Evolutionary conservation across 148 eudicot species (phyloP), one percentile per base, ranked within the genome.

Genomic region (Persicaria tinctoria): DNA sequence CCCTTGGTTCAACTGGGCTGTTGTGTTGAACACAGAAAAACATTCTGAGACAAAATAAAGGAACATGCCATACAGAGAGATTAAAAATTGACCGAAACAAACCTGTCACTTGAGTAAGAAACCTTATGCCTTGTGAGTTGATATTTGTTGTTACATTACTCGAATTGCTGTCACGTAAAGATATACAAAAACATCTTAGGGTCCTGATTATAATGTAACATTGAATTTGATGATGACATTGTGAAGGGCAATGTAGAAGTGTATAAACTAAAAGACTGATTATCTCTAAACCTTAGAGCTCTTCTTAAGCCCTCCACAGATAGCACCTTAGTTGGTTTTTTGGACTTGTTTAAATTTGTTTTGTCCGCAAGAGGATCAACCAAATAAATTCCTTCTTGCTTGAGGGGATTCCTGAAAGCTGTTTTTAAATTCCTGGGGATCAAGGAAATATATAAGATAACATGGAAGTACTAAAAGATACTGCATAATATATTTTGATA

Each of bases 31-130:
- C 13, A 48, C 12, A n/a, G 3, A 48, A 71, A 9, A 47, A 8
- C 47, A 41, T 66, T 66, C 17, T 14, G 17, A 32, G 47, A 66
- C 46, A 12, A 12, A n/a, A 48, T 48, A 48, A 48, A 71, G n/a
- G 55, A 50, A 23, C 0, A 46, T 9, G 38, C 55, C 54, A 60
- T 20, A n/a, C 5, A 79, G 46, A 72, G 54, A 49, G 46, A 78
- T 75, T 51, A 17, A 60, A 56, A 74, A 48, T 60, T 51, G 41
- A 1, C 41, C 2, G 38, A 17, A 0, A 45, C 45, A 44, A 74
- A 94, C 98, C 98, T 94, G 98, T 85, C 20, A 94, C 82, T 82
- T 94, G 85, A 72, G 87, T 87, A 49, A 94, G 93, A 78, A 91
- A 90, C 82, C 97, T 78, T 79, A 90, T 85, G 74, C 98, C 98